phyloP scores from a whole-genome alignment of 768 basidiomycete species.

The Termitomyces sp. region DNA sequence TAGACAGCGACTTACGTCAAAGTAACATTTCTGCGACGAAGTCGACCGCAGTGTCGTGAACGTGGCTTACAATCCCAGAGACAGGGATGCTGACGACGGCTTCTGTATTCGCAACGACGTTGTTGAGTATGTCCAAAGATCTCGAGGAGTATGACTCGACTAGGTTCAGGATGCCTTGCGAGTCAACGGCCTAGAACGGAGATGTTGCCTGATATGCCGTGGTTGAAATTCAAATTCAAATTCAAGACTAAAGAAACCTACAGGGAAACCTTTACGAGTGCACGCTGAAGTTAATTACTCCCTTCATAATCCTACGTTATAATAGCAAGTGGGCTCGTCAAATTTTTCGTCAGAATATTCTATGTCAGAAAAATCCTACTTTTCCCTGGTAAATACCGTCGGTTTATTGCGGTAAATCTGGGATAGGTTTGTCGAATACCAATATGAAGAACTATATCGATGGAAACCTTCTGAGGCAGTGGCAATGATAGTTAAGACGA shows the following conservation, averaged over 20 bases:
- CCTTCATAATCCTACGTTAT: slow-evolving; percentile 18
- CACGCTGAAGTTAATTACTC: slow-evolving; percentile 13
- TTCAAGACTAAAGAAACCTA: neutral
- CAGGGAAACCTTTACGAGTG: slow-evolving; percentile 21
- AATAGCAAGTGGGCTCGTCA: neutral
- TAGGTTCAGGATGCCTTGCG: slow-evolving; percentile 15
- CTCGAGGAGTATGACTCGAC: slow-evolving; percentile 13
- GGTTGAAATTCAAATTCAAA: no score
- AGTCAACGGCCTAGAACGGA: slow-evolving; percentile 16
- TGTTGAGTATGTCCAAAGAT: slow-evolving; percentile 15
- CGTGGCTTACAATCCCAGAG: neutral
- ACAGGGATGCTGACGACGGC: slow-evolving; percentile 18
- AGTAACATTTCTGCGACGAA: neutral
- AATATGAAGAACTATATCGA: neutral
- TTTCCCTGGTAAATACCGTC: slow-evolving; percentile 19
- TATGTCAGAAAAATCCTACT: slow-evolving; percentile 12
- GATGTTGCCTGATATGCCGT: neutral
- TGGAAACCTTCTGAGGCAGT: slow-evolving; percentile 3
- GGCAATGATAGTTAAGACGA: slow-evolving; percentile 1
- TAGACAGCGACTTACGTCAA: slow-evolving; percentile 1
- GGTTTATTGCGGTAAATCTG: slow-evolving; percentile 11
- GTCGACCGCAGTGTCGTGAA: neutral
- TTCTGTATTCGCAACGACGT: slow-evolving; percentile 21
- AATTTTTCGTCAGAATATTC: neutral
- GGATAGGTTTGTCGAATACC: slow-evolving; percentile 6